Evolutionary conservation across 2,329 filamentous ascomycete genomes (phyloP), one percentile per base, ranked within the genome.

Genomic region (Didymella pinodella): DNA sequence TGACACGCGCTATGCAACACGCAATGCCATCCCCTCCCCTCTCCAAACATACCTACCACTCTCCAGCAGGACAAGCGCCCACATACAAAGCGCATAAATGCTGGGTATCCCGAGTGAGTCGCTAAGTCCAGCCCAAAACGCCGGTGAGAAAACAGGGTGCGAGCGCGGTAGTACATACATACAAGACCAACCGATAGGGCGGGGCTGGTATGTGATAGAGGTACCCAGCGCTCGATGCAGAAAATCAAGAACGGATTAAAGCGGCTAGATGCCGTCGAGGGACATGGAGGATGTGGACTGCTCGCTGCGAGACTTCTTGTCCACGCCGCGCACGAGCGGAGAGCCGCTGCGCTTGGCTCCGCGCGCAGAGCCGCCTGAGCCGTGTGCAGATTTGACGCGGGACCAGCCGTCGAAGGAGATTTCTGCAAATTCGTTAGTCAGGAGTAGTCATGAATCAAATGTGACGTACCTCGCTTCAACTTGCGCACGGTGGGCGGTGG

Each of bases 341-440:
- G 71, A 68, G 28, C 73, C 75, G 36, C 65, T 64, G 51, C 75
- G 73, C 70, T 78, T 78, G 48, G 80, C 79, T 18, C 65, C 64
- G 60, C 75, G 75, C 31, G 72, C 66, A n/a, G 74, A 70, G 66
- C 76, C 62, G 32, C 80, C 79, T 20, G 69, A 69, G 57, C 62
- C 61, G 52, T 67, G 61, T 7, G 64, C 55, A 0, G 77, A 79
- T 81, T 92, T 92, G 66, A 85, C 86, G 57, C 88, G 86, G 63
- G 81, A 84, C 89, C 89, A 92, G 38, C 82, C 82, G 66, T 90
- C 87, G 67, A 92, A 92, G 2, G 70, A 72, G 26, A 72, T 70
- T 63, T 75, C 72, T 72, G 44, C 0, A 2, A 12, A 28, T 1
- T 10, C 22, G 53, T 66, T 26, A 68, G 63, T n/a, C 12, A 18